Evolutionary conservation across 106 monocot genomes (phyloP), one percentile per base, ranked within the genome.

Genomic region (Alisma plantagoaquatica): DNA sequence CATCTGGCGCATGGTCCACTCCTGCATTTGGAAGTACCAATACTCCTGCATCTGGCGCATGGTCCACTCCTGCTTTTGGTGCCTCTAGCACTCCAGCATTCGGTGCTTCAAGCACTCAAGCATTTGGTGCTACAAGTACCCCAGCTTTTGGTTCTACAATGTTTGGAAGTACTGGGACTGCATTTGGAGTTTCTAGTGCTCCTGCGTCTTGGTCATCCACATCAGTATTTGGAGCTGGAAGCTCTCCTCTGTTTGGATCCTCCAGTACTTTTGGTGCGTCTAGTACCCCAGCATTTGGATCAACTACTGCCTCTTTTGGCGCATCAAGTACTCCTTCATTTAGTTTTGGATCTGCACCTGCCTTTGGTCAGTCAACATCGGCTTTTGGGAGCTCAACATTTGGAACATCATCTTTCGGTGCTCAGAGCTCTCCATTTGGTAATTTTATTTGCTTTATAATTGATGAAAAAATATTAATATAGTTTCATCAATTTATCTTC

Each of bases 341-440:
- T 44, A 58, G n/a, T n/a, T n/a, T 84, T 74, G 78, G 75, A 49
- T 27, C 67, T 25, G 62, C n/a, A n/a, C 57, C 22, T n/a, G n/a
- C n/a, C n/a, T n/a, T n/a, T n/a, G n/a, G n/a, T n/a, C n/a, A n/a
- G n/a, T n/a, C n/a, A n/a, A 27, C 57, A 57, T 42, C 57, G 14
- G 26, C 57, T 23, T 57, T 57, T 15, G 41, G 57, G 25, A 27
- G 55, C 55, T 33, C 21, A 10, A 31, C 55, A 19, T 56, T 56
- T 38, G 55, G 55, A 15, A 16, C 57, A 24, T 25, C 57, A 20
- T 42, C 57, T 18, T 57, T 57, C 43, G 57, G 57, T 21, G 41
- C 41, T 3, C 57, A 83, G 33, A 48, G 69, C 30, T 60, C 79
- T 23, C 27, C 73, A 45, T 90, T 83, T 71, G 83, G 83, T 16